Evolutionary conservation across 345 rosid genomes (phyloP).

Genomic region (Pelargonium nanum): DNA sequence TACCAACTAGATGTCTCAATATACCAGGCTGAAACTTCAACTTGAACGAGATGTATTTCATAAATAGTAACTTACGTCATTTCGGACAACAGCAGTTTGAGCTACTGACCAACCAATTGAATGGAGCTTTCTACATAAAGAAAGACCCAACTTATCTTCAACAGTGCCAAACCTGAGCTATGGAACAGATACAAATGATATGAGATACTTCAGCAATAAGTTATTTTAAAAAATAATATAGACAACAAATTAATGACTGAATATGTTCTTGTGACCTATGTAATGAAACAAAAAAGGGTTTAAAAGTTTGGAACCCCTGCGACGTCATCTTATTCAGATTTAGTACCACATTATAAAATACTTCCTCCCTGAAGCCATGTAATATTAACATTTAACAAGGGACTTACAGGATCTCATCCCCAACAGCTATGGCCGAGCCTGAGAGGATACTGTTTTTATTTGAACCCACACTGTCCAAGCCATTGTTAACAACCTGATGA

Average conservation of each 20-base stretch:
- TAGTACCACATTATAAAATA: too few relatives aligned
- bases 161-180: constrained; percentile 99
- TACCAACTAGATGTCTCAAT: neutral
- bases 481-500: constrained; percentile 23
- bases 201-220: constrained; percentile 23
- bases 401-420: constrained; percentile 99
- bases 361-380: neutral
- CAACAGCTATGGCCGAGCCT: constrained; percentile 70
- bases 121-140: constrained; percentile 62
- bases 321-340: too few relatives aligned
- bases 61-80: constrained; percentile 70
- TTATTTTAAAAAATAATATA: too few relatives aligned
- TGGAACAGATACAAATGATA: constrained; percentile 51
- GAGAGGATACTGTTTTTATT: constrained; percentile 34
- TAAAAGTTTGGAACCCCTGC: too few relatives aligned
- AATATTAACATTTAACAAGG: constrained; percentile 25
- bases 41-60: too few relatives aligned
- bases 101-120: constrained; percentile 73
- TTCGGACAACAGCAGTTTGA: constrained; percentile 47
- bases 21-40: too few relatives aligned
- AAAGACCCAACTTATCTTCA: constrained; percentile 77
- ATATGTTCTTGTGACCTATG: too few relatives aligned
- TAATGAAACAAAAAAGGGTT: too few relatives aligned
- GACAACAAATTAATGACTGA: too few relatives aligned
- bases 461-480: constrained; percentile 27